Base-by-base conservation (phyloP, 2,329 filamentous ascomycete genomes). In the Lecanicillium sp. region DNA sequence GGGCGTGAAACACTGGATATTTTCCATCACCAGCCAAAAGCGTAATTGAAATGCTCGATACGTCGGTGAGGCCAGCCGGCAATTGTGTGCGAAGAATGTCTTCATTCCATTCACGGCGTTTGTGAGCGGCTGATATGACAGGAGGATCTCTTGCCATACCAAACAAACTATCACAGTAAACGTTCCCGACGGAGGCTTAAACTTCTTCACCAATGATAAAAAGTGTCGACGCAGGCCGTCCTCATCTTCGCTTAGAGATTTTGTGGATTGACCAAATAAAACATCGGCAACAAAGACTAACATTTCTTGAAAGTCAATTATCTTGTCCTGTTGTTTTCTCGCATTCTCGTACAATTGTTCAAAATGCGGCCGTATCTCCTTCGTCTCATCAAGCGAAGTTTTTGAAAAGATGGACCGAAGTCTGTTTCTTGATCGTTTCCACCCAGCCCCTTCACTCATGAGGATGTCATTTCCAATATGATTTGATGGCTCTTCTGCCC, bases 211-310 rank as follows among this genome's bases (percentile, higher is more conserved):
- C 6, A 37, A 14, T 8, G 12, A 17, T 12, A 41, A n/a, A 16
- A 41, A 41, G 12, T 41, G n/a, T 2, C 25, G 16, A 7, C 39
- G 29, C 7, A 30, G 27, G n/a, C n/a, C 9, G 12, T 19, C 16
- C 2, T 18, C 22, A 6, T 16, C 16, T 5, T 20, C 18, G 15
- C 19, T n/a, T 5, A 41, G 14, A 13, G 33, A 37, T 4, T 27
- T 29, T 3, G 37, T 35, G 8, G 39, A 41, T 13, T 25, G 15
- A n/a, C 37, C 39, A 30, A 41, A 41, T 14, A 41, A 12, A 22
- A 41, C 37, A 13, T 41, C 39, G n/a, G 39, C 37, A 25, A 41
- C 39, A 12, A 41, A 30, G 11, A 37, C 39, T n/a, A 41, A 34
- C 3, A 35, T 37, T 12, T 33, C 34, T 18, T 33, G 25, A 25